Base-by-base conservation (phyloP, 768 basidiomycete genomes). In the Naganishia kalamii region DNA sequence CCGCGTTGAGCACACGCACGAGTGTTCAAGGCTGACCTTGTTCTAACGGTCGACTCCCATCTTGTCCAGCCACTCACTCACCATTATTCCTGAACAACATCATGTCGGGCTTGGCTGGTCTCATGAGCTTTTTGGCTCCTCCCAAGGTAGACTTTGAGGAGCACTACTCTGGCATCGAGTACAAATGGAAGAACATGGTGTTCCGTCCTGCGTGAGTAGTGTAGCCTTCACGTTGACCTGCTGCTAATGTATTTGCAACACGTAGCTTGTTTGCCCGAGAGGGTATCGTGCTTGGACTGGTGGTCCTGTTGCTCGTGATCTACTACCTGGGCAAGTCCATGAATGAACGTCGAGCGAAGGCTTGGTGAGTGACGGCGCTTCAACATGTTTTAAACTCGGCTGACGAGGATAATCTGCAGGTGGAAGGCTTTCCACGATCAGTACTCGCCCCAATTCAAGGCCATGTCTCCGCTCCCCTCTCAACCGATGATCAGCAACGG, bases 131-230 rank as follows among this genome's bases (percentile, higher is more conserved):
- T 32, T 52, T 52, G 51, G 51, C 51, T 52, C 51, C 51, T 32
- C 51, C 51, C 35, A 29, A 29, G 7, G 25, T 52, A n/a, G 51
- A 32, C 5, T 52, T 52, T n/a, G 51, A 52, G 32, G 51, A 52
- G 51, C 29, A 79, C 25, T 96, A 92, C 75, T 82, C 87, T 37
- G 92, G 91, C 21, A 77, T 84, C 49, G 84, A 96, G 77, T 86
- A 81, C 75, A 82, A 79, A 68, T 92, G 87, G 86, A 86, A 83
- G 73, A 80, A 85, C 62, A 79, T 96, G 70, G 84, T 86, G 40
- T 90, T 94, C 80, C 82, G 91, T 46, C 92, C 92, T 21, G 88
- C 87, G 85, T 87, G 33, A 52, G 51, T 32, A 32, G 15, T 10
- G 17, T 35, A 21, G 21, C 21, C 29, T 52, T 52, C 33, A 29